Conservation (phyloP, 345 rosid genomes). For the Gossypium ekmanianum region DNA sequence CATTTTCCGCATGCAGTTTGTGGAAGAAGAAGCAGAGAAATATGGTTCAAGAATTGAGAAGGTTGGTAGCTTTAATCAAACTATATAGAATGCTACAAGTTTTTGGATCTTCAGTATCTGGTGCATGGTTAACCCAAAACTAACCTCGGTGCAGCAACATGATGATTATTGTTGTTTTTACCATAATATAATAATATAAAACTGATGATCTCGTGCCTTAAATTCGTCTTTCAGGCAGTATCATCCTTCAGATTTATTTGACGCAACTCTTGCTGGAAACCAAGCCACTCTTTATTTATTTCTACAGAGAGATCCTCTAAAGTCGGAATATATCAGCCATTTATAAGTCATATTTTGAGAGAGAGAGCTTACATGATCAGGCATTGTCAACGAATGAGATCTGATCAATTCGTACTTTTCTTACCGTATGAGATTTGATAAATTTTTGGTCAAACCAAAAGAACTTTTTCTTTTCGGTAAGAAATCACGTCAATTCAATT, state of each 20-base stretch:
- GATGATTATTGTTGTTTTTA: background rate
- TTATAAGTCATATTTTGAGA: background rate
- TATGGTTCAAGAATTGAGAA: constrained; percentile 59
- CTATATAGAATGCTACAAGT: background rate
- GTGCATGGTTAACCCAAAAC: background rate
- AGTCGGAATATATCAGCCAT: background rate
- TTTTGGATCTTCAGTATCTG: background rate
- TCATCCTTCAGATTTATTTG: constrained; percentile 70
- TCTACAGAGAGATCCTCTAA: background rate
- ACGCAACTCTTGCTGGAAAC: constrained; percentile 1
- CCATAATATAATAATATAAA: too few relatives aligned
- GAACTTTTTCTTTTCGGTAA: too few relatives aligned
- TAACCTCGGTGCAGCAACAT: background rate
- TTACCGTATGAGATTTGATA: too few relatives aligned
- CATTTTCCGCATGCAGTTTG: constrained; percentile 48
- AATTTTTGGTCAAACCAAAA: too few relatives aligned
- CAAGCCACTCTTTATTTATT: background rate
- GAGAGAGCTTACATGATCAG: background rate
- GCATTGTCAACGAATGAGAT: background rate
- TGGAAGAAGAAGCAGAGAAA: constrained; percentile 59
- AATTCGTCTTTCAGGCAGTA: constrained; percentile 48
- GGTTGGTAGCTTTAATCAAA: constrained; percentile 53
- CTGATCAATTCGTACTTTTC: too few relatives aligned
- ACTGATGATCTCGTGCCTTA: background rate
- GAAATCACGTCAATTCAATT: too few relatives aligned